These are phyloP conservation scores for Aschersonia sp. DNA, from an alignment of 2,329 filamentous ascomycete species.

Conservation along the genomic window DNA sequence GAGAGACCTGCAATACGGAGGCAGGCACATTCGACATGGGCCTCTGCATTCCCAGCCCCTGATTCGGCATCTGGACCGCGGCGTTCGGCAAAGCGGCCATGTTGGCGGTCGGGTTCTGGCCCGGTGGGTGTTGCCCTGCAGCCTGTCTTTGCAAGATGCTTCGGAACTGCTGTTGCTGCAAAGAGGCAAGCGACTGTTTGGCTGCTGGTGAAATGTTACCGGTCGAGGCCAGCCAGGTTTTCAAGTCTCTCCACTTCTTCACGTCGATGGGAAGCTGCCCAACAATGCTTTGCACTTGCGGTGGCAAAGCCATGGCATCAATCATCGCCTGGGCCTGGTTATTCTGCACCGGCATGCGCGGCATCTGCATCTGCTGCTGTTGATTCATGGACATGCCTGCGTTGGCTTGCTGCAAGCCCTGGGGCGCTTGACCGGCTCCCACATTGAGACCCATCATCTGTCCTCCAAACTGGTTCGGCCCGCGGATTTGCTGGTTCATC, in stretches of 20 bases:
- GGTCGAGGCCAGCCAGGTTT: conserved; percentile 24
- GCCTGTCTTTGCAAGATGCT: conserved; percentile 15
- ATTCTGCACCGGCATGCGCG: conserved; percentile 12
- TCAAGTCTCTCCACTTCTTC: conserved; percentile 35
- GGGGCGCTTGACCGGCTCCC: conserved; percentile 13
- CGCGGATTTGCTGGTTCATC: conserved; percentile 15
- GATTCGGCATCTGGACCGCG: conserved; percentile 12
- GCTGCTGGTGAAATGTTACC: conserved; percentile 16
- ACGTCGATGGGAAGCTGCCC: conserved; percentile 23
- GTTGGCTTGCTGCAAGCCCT: conserved; percentile 16
- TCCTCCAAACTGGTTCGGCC: conserved; percentile 14
- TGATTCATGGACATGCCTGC: conserved; percentile 12
- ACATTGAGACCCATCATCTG: conserved; percentile 19
- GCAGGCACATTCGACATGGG: conserved; percentile 13
- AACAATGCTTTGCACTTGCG: conserved; percentile 16
- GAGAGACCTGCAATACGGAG: conserved; percentile 17
- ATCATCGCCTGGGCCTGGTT: conserved; percentile 25
- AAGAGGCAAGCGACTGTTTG: conserved; percentile 15
- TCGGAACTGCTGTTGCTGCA: conserved; percentile 27
- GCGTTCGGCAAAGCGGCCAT: conserved; percentile 8
- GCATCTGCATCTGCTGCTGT: conserved; percentile 13
- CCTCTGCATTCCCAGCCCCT: conserved; percentile 12
- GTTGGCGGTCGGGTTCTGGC: conserved; percentile 15
- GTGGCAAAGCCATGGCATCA: conserved; percentile 33
- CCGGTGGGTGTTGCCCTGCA: conserved; percentile 13